phyloP scores from a whole-genome alignment of 75 land plant species.

The Picea glauca region DNA sequence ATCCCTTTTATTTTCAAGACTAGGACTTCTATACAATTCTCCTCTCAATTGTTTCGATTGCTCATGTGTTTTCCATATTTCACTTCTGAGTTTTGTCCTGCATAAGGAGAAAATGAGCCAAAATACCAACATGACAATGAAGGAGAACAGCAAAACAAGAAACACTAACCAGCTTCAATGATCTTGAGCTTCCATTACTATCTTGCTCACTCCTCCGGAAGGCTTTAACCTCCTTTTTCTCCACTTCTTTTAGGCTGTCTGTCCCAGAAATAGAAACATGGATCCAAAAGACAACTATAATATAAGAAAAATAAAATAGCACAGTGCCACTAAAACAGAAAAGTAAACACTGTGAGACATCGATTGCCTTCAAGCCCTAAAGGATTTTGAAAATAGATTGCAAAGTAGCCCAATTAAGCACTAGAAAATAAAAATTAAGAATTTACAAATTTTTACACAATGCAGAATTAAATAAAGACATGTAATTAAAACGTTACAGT shows the following conservation, averaged over 20 bases:
- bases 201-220: not conserved
- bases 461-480: not conserved
- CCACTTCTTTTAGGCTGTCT: not conserved
- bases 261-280: not conserved
- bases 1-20: too few species aligned
- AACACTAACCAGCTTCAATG: constrained; percentile 3
- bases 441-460: not conserved
- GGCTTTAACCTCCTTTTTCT: not conserved
- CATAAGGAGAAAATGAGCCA: not conserved
- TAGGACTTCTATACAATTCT: not conserved
- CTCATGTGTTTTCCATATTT: not conserved
- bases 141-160: not conserved
- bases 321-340: not conserved
- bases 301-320: not conserved
- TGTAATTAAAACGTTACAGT: not conserved
- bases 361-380: not conserved
- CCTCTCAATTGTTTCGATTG: not conserved
- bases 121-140: not conserved
- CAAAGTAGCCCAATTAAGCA: not conserved
- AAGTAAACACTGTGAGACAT: not conserved
- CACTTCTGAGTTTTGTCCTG: not conserved
- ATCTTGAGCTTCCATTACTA: not conserved
- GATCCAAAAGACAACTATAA: not conserved
- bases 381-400: not conserved
- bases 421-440: not conserved